phyloP scores from a whole-genome alignment of 169 alveolate genomes.

The Amoebophrya sp. region DNA sequence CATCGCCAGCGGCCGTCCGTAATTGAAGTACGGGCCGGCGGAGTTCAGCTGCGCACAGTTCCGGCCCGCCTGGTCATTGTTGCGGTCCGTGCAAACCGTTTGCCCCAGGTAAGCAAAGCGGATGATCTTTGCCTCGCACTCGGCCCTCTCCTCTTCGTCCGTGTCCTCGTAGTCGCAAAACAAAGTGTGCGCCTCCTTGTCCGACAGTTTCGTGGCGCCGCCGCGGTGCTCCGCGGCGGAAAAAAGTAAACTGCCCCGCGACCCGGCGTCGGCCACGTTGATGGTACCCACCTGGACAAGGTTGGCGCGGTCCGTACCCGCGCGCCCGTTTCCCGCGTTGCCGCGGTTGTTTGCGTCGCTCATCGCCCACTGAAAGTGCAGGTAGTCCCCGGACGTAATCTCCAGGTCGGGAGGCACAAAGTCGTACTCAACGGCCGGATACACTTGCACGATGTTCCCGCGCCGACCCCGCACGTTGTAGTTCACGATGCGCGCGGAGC shows the following conservation, averaged over 20 bases:
- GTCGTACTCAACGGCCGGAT: slow-evolving; percentile 11
- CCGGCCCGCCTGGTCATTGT: not conserved
- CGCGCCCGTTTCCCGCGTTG: too few species aligned
- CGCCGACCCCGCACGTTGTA: slow-evolving; percentile 41
- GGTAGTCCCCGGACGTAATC: not conserved
- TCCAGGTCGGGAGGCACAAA: not conserved
- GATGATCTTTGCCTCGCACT: not conserved
- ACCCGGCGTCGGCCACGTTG: too few species aligned
- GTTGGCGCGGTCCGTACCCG: too few species aligned
- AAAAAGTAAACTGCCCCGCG: not conserved
- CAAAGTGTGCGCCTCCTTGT: not conserved
- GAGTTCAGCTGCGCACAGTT: not conserved
- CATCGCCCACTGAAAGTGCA: not conserved
- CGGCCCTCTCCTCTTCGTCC: not conserved
- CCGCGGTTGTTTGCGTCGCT: not conserved
- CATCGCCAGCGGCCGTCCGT: not conserved
- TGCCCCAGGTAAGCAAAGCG: not conserved
- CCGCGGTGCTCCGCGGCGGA: not conserved
- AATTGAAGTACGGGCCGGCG: not conserved
- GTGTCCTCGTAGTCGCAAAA: slow-evolving; percentile 24
- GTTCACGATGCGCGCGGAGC: slow-evolving; percentile 37
- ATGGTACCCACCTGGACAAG: too few species aligned
- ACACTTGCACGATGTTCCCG: slow-evolving; percentile 34
- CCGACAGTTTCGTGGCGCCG: not conserved
- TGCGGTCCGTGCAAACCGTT: not conserved